Conservation (phyloP, 495 filamentous ascomycete species). For the Penicillium manginii region DNA sequence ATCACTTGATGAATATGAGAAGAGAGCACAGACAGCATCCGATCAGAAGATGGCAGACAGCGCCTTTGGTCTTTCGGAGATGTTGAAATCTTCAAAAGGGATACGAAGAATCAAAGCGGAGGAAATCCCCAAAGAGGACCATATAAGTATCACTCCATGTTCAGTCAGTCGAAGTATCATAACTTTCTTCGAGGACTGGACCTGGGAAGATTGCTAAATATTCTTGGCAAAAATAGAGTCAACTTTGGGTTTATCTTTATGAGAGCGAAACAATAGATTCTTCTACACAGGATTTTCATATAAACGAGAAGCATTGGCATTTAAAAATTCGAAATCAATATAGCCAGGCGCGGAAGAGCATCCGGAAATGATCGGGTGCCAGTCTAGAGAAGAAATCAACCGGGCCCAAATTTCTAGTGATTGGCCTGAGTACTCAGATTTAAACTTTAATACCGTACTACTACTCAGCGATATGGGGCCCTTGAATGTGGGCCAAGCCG, state of each 20-base stretch:
- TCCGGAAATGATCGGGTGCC: no score
- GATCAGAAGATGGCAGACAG: constrained; percentile 46
- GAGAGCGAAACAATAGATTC: no score
- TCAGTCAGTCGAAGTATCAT: constrained; percentile 29
- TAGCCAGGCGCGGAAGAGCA: no score
- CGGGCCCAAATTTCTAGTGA: neutral
- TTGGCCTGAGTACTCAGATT: neutral
- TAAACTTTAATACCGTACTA: neutral
- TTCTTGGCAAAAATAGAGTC: neutral
- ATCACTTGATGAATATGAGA: constrained; percentile 37
- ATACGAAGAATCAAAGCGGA: constrained; percentile 41
- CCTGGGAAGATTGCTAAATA: neutral
- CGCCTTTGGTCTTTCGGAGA: constrained; percentile 29
- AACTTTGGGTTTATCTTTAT: neutral
- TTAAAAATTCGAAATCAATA: no score
- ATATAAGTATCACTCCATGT: constrained; percentile 30
- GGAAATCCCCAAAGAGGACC: constrained; percentile 36
- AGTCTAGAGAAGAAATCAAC: no score
- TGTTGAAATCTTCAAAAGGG: constrained; percentile 12
- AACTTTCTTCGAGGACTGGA: constrained; percentile 29
- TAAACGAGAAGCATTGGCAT: no score
- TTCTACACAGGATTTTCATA: no score
- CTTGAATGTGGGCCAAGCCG: neutral
- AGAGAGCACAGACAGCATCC: constrained; percentile 47
- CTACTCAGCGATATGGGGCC: neutral